These are phyloP conservation scores for Coffea canephora DNA, from an alignment of 257 asterid genomes.

Conservation along the genomic window DNA sequence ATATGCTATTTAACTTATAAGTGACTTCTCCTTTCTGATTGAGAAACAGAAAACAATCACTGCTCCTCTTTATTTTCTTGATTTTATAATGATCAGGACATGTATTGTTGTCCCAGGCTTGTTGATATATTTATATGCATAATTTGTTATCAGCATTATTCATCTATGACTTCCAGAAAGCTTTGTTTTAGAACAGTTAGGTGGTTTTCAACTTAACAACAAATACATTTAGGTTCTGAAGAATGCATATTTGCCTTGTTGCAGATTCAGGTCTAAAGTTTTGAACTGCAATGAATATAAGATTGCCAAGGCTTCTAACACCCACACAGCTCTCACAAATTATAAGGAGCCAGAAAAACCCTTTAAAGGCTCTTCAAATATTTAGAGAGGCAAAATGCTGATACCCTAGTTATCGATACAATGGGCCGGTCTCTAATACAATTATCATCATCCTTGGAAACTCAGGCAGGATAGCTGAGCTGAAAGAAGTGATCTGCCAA, in stretches of 20 bases:
- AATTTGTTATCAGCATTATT: too few relatives aligned
- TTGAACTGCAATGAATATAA: conserved; percentile 28
- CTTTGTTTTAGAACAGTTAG: background rate
- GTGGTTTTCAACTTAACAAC: background rate
- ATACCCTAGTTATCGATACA: conserved; percentile 54
- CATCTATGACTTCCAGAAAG: too few relatives aligned
- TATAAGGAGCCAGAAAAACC: conserved; percentile 23
- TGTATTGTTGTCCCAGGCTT: too few relatives aligned
- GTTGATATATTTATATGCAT: too few relatives aligned
- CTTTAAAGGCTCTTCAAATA: conserved; percentile 60
- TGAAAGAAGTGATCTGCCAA: conserved; percentile 58
- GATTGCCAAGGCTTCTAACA: conserved; percentile 85
- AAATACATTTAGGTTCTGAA: background rate
- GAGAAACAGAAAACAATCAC: too few relatives aligned
- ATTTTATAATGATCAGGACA: too few relatives aligned
- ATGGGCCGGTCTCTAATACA: conserved; percentile 70
- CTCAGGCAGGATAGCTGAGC: conserved; percentile 61
- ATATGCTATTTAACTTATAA: background rate
- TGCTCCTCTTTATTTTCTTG: too few relatives aligned
- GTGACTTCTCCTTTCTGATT: too few relatives aligned
- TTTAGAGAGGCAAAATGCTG: conserved; percentile 62
- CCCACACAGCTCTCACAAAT: conserved; percentile 74
- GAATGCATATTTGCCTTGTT: conserved; percentile 7
- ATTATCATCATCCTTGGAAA: conserved; percentile 66
- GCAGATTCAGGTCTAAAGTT: conserved; percentile 7